phyloP scores from a whole-genome alignment of 1,284 basidiomycete genomes.

The Tylopilus sp. region DNA sequence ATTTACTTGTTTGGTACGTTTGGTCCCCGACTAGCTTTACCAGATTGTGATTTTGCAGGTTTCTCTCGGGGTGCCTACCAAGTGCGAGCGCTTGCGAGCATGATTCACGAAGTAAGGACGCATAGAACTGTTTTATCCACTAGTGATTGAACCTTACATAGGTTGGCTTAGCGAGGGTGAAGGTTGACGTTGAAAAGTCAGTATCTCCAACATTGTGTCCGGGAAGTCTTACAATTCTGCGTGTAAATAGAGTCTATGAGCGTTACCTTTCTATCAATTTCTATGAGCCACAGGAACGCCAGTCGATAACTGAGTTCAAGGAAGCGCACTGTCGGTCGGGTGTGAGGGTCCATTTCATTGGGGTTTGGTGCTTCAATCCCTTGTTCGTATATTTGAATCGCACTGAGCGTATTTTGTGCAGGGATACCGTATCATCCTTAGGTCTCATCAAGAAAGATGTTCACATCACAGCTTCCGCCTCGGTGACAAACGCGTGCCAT shows the following conservation, averaged over 20 bases:
- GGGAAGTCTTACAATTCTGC: slow-evolving; percentile 8
- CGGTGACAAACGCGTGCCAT: slow-evolving; percentile 36
- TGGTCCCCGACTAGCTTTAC: slow-evolving; percentile 31
- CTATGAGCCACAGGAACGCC: not conserved
- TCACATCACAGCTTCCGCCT: slow-evolving; percentile 23
- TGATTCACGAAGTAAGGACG: slow-evolving; percentile 45
- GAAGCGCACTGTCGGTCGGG: slow-evolving; percentile 38
- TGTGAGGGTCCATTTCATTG: slow-evolving; percentile 48
- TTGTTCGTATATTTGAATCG: not conserved
- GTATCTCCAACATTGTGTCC: not conserved
- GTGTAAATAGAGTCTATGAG: slow-evolving; percentile 47
- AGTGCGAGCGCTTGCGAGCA: slow-evolving; percentile 48
- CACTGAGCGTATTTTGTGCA: slow-evolving; percentile 19
- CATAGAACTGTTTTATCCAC: slow-evolving; percentile 6
- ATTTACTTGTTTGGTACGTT: slow-evolving; percentile 52
- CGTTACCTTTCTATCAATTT: slow-evolving; percentile 34
- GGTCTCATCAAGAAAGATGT: slow-evolving; percentile 33
- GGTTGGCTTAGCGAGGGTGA: slow-evolving; percentile 23
- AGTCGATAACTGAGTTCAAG: slow-evolving; percentile 41
- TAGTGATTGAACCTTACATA: slow-evolving; percentile 37
- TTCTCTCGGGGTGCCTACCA: slow-evolving; percentile 57
- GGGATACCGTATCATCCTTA: slow-evolving; percentile 54
- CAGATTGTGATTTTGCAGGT: slow-evolving; percentile 44
- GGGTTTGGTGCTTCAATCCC: slow-evolving; percentile 43
- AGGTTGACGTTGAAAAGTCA: slow-evolving; percentile 8